A percentile compares a stretch with the other conserved stretches of the same genome.
Conservation (phyloP, 2,329 filamentous ascomycete species). For the Ophiostoma himal-ulmi region DNA sequence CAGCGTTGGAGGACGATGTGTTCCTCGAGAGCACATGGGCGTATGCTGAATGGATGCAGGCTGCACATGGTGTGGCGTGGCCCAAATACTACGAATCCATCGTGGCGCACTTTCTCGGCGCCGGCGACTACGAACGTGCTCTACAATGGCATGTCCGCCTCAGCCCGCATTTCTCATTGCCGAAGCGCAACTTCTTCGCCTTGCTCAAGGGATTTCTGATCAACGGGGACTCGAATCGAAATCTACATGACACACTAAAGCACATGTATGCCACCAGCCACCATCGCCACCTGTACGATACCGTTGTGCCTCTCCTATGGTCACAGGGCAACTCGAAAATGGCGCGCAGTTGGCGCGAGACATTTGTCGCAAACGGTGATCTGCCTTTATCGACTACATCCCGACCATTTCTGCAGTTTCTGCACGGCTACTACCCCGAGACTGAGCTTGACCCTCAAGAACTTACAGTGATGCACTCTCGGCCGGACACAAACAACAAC, state of each 20-base stretch:
- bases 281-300: conserved; percentile 45
- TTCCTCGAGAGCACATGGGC: conserved; percentile 35
- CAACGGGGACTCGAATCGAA: conserved; percentile 32
- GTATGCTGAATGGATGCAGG: conserved; percentile 42
- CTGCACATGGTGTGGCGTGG: conserved; percentile 40
- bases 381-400: conserved; percentile 38
- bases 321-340: conserved; percentile 40
- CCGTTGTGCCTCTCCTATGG: conserved; percentile 47
- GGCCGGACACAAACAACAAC: neutral
- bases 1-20: conserved; percentile 33
- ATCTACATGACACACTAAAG: conserved; percentile 38
- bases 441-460: conserved; percentile 38
- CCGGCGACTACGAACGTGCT: conserved; percentile 36
- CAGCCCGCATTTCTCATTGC: conserved; percentile 39
- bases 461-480: conserved; percentile 26
- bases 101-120: conserved; percentile 40
- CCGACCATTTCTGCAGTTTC: conserved; percentile 44
- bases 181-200: conserved; percentile 37
- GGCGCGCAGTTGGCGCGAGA: conserved; percentile 45
- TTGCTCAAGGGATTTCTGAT: conserved; percentile 39
- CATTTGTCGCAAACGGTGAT: conserved; percentile 40
- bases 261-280: conserved; percentile 42
- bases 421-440: conserved; percentile 42
- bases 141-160: conserved; percentile 46
- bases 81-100: conserved; percentile 46